Percentiles rank a stretch among this genome's conserved stretches.
Conservation (phyloP, 2,329 filamentous ascomycete species). For the Penicillium sp. region DNA sequence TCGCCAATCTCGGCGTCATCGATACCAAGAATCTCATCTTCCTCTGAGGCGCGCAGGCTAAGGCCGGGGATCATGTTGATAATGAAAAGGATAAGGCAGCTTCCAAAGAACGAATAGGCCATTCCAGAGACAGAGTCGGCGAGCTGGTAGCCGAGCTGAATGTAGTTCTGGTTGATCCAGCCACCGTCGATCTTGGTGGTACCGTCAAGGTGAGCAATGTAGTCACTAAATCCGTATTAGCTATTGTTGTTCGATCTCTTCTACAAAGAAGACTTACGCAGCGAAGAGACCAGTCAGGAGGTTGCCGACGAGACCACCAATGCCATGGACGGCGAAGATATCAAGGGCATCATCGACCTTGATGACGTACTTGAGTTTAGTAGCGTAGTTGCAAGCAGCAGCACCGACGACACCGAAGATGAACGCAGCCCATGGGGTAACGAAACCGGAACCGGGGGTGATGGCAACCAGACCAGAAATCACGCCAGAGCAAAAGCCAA, state of each 20-base stretch:
- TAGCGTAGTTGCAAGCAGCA: constrained; percentile 82
- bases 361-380: constrained; percentile 85
- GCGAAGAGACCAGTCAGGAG: constrained; percentile 82
- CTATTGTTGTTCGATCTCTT: too few species aligned
- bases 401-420: constrained; percentile 79
- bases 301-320: constrained; percentile 80
- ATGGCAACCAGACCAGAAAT: constrained; percentile 87
- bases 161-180: constrained; percentile 83
- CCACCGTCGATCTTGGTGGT: constrained; percentile 70
- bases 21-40: constrained; percentile 82
- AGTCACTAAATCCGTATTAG: constrained; percentile 57
- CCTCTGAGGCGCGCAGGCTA: constrained; percentile 72
- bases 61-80: constrained; percentile 80
- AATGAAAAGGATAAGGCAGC: constrained; percentile 77
- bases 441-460: constrained; percentile 84
- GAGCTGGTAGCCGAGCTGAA: constrained; percentile 82
- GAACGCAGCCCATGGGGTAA: constrained; percentile 83
- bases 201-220: constrained; percentile 82
- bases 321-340: constrained; percentile 82
- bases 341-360: constrained; percentile 84
- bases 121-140: constrained; percentile 79
- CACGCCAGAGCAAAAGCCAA: constrained; percentile 90
- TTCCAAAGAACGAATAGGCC: constrained; percentile 77
- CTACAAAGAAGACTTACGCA: constrained; percentile 54
- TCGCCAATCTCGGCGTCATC: constrained; percentile 91